Base-by-base conservation (phyloP, 2,329 filamentous ascomycete genomes). In the Ceratocystis ficicola region DNA sequence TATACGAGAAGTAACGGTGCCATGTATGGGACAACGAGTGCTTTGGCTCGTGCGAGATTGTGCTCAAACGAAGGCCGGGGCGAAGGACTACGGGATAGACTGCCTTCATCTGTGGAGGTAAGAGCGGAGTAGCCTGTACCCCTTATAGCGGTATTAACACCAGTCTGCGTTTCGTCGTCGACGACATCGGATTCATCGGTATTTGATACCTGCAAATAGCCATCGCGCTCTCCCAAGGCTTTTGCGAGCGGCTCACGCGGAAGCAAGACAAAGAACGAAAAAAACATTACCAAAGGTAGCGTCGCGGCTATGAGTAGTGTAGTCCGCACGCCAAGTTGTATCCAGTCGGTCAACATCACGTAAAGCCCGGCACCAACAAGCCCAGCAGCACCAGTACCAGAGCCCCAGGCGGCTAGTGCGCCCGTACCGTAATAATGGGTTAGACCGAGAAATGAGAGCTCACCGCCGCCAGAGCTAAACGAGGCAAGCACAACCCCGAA, bases 391-490 rank as follows among this genome's bases (percentile, higher is more conserved):
- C 93, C 93, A 0, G 93, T 96, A 0, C 93, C 93, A 69, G 88
- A 93, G 0, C 90, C 89, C 94, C 94, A 99, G 44, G 90, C 87
- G 0, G 92, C 92, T 20, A 97, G 80, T 70, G 90, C 90, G 75
- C 89, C 87, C 7, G 85, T 86, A 0, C 93, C 94, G 72, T 97
- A 97, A 77, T 88, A 96, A 74, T 97, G 93, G 15, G 93, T 95
- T 72, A 99, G 76, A 0, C 90, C 88, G 5, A 99, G 78, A 73
- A 97, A 96, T 75, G 88, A 95, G 67, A 96, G 79, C 77, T 97
- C 94, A 41, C 94, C 94, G 20, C 82, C 89, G 17, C 94, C 94
- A 69, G 87, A 90, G 70, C 89, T 89, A 63, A 97, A 75, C 71
- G 90, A 95, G 1, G 92, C 90, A 61, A 97, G 77, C 48, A 91